Percentiles rank a stretch among this genome's conserved stretches.
These are phyloP conservation scores for Leccinum fallax DNA, from an alignment of 1,284 basidiomycete species.

Conservation along the genomic window DNA sequence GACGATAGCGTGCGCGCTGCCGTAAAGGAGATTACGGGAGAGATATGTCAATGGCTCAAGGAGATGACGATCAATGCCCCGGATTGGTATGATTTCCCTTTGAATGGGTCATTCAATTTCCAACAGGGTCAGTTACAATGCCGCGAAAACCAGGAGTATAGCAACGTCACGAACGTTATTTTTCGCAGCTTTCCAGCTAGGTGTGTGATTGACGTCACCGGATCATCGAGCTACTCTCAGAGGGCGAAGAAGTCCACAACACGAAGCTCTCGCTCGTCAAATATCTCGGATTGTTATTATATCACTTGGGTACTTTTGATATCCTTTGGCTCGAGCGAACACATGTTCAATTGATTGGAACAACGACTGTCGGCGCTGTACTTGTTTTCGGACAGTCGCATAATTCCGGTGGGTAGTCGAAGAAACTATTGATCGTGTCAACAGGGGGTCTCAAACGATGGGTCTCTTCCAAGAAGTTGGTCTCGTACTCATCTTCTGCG, in stretches of 20 bases:
- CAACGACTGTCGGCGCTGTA: not conserved
- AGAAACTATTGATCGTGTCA: not conserved
- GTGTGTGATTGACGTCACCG: not conserved
- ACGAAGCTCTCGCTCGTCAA: slow-evolving; percentile 50
- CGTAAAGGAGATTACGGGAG: slow-evolving; percentile 62
- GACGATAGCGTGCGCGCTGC: slow-evolving; percentile 50
- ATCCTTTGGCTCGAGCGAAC: slow-evolving; percentile 3
- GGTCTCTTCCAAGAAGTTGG: not conserved
- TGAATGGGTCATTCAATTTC: not conserved
- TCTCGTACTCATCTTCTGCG: not conserved
- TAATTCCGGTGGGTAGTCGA: slow-evolving; percentile 36
- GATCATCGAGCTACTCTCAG: slow-evolving; percentile 2
- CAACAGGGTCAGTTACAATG: slow-evolving; percentile 61
- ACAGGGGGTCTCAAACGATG: slow-evolving; percentile 8
- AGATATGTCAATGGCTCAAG: slow-evolving; percentile 53
- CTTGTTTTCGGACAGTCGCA: slow-evolving; percentile 47
- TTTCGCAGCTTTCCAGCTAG: not conserved
- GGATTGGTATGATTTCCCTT: slow-evolving; percentile 57
- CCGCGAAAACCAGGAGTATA: slow-evolving; percentile 59
- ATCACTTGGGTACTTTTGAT: slow-evolving; percentile 40
- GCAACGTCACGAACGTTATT: slow-evolving; percentile 57
- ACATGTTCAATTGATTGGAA: not conserved
- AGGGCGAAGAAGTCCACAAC: slow-evolving; percentile 7
- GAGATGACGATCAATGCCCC: slow-evolving; percentile 68
- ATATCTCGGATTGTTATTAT: slow-evolving; percentile 62